Percentiles rank a stretch among this genome's conserved stretches.
phyloP scores from a whole-genome alignment of 2,329 filamentous ascomycete genomes.

The Botrytis byssoidea region DNA sequence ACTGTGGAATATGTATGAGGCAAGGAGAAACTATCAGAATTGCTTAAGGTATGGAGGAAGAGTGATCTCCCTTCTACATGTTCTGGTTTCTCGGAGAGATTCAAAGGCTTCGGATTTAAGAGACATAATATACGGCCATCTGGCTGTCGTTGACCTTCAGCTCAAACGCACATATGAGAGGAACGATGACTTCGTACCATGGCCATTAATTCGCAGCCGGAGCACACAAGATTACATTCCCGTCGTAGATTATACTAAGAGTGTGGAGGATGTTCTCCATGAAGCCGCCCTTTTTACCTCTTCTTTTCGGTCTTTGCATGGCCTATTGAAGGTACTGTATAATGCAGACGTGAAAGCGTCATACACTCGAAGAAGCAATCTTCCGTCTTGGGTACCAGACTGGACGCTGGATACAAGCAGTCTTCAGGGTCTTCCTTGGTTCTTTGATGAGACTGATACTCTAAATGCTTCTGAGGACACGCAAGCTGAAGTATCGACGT shows the following conservation, averaged over 20 bases:
- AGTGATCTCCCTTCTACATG: not conserved
- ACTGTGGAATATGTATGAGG: not conserved
- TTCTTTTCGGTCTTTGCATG: not conserved
- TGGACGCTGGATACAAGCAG: not conserved
- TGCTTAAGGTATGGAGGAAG: not conserved
- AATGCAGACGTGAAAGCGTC: not conserved
- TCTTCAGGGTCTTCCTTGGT: not conserved
- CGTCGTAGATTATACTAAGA: not conserved
- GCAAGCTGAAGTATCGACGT: not conserved
- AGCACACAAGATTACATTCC: accelerated
- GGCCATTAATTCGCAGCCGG: not conserved
- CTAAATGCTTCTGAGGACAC: not conserved
- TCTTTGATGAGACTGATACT: not conserved
- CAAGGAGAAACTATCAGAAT: not conserved
- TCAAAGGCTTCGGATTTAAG: not conserved
- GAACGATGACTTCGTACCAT: accelerated
- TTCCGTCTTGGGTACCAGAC: not conserved
- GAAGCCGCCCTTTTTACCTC: not conserved
- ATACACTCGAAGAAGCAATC: not conserved
- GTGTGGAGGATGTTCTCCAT: not conserved
- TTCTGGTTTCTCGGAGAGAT: not conserved
- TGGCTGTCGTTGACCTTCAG: not conserved
- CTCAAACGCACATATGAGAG: not conserved
- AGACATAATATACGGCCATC: not conserved
- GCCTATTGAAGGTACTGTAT: not conserved